Percentiles rank a stretch among this genome's conserved stretches.
phyloP scores from a whole-genome alignment of 2,329 filamentous ascomycete genomes.

The Clonostachys sp. region DNA sequence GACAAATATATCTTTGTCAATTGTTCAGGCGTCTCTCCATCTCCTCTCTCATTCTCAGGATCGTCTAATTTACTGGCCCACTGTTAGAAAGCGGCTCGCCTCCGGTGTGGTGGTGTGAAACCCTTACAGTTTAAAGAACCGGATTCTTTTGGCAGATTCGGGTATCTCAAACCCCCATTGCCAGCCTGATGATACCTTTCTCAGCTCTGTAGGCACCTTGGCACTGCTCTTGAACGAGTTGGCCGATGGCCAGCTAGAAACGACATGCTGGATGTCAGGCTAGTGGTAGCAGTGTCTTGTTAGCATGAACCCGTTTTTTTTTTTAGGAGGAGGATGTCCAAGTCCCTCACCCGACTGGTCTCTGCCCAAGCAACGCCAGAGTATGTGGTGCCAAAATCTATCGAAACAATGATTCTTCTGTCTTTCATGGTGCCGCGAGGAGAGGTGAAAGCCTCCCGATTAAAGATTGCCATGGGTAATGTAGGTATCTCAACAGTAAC shows the following conservation, averaged over 20 bases:
- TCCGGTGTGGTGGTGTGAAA: background rate
- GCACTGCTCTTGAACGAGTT: conserved; percentile 23
- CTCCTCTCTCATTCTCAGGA: conserved; percentile 14
- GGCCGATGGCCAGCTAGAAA: conserved; percentile 37
- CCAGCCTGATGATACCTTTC: conserved; percentile 30
- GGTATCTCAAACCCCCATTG: conserved; percentile 48
- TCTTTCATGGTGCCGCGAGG: conserved; percentile 2
- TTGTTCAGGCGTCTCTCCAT: conserved; percentile 26
- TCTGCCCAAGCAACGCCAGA: conserved; percentile 49
- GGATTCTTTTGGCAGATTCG: conserved; percentile 28
- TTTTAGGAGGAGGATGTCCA: background rate
- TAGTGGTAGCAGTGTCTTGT: conserved; percentile 10
- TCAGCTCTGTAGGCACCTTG: conserved; percentile 45
- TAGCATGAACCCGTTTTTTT: background rate
- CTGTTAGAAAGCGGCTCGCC: background rate
- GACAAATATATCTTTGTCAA: conserved; percentile 36
- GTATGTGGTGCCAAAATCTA: conserved; percentile 54
- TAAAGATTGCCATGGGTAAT: too few relatives aligned
- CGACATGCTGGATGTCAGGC: conserved; percentile 31
- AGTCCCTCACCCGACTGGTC: conserved; percentile 24
- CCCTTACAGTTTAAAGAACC: conserved; percentile 43
- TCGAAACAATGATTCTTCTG: conserved; percentile 42
- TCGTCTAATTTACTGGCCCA: conserved; percentile 27
- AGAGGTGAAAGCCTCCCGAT: too few relatives aligned
- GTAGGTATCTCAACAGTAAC: too few relatives aligned